A percentile compares a stretch with the other conserved stretches of the same genome.
Evolutionary conservation across 2,329 filamentous ascomycete genomes (phyloP).

Genomic region (Mariannaea sp.): DNA sequence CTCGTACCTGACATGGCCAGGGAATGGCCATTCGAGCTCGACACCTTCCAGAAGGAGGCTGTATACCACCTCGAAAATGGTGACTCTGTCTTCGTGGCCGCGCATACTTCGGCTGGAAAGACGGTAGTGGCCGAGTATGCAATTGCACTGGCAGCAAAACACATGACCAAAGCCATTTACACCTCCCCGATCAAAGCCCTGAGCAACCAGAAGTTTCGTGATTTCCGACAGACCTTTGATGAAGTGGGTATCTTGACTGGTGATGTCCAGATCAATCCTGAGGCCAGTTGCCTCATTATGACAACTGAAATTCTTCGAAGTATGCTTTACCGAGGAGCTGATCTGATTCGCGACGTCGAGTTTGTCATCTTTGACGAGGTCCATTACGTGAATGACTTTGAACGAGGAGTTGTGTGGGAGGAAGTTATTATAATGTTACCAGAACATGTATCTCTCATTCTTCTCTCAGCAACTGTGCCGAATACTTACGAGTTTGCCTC

Average conservation of each 20-base stretch:
- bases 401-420: constrained; percentile 97
- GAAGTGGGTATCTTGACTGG: constrained; percentile 97
- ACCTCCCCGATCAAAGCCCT: constrained; percentile 98
- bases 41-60: constrained; percentile 98
- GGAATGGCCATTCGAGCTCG: constrained; percentile 95
- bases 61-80: constrained; percentile 96
- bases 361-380: constrained; percentile 99
- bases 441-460: constrained; percentile 92
- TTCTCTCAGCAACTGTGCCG: constrained; percentile 93
- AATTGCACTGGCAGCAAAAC: constrained; percentile 92
- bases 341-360: constrained; percentile 94
- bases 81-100: constrained; percentile 96
- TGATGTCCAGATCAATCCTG: constrained; percentile 96
- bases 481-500: constrained; percentile 98
- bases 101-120: constrained; percentile 96
- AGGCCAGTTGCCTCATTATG: constrained; percentile 98
- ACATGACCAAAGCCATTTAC: constrained; percentile 99
- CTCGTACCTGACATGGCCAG: constrained; percentile 95
- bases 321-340: constrained; percentile 96
- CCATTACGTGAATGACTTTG: constrained; percentile 96
- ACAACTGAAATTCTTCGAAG: constrained; percentile 97
- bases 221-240: constrained; percentile 88
- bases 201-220: constrained; percentile 98
- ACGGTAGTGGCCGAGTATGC: constrained; percentile 98
- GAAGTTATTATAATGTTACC: constrained; percentile 99